Evolutionary conservation across 73 alveolate genomes (phyloP).

Genomic region (Paramecium primaurelia): DNA sequence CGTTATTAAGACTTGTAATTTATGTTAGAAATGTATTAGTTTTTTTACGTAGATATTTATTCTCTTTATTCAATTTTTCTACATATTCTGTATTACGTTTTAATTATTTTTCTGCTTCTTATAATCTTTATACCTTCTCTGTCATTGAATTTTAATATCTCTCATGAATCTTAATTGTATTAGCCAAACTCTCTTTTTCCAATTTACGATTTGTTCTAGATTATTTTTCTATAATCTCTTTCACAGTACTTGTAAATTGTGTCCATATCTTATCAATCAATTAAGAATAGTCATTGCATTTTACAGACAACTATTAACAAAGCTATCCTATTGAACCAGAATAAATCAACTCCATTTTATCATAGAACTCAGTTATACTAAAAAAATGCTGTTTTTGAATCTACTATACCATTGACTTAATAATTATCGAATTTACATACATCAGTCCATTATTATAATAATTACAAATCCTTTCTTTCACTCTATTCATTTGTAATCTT

Average conservation of each 20-base stretch:
- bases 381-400: background rate
- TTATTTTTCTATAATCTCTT: background rate
- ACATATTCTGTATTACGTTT: conserved; percentile 28
- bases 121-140: background rate
- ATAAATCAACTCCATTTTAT: conserved; percentile 18
- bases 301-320: background rate
- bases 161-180: conserved; percentile 10
- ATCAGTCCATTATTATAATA: conserved; percentile 29
- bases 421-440: background rate
- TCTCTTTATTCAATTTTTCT: conserved; percentile 21
- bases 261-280: conserved; percentile 30
- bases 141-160: background rate
- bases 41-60: background rate
- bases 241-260: conserved; percentile 7
- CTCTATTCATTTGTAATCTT: background rate
- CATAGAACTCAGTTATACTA: background rate
- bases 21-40: background rate
- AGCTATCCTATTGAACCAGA: conserved; percentile 1
- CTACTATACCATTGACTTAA: background rate
- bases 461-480: conserved; percentile 24
- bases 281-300: background rate
- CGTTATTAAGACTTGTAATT: background rate
- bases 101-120: background rate
- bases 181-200: background rate
- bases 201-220: background rate